Evolutionary conservation across 257 asterid species (phyloP).

Genomic region (Primulina huaijiensis): DNA sequence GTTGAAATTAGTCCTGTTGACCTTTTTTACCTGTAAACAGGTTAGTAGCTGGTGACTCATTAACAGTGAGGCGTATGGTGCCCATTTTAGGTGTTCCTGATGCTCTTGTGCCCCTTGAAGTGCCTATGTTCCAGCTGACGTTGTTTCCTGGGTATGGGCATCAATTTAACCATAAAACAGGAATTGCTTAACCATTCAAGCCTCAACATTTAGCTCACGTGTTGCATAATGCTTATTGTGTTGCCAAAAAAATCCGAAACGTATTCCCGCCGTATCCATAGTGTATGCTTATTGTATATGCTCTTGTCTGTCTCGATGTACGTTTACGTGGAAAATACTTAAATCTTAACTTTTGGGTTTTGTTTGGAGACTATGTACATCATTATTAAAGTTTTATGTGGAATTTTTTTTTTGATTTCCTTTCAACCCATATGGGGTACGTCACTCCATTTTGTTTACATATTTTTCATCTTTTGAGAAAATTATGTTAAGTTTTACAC

Average conservation of each 20-base stretch:
- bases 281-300: no score
- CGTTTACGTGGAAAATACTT: not conserved
- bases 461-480: not conserved
- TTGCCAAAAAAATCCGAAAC: no score
- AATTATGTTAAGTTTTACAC: not conserved
- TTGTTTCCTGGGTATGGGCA: slow-evolving; percentile 78
- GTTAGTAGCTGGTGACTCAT: slow-evolving; percentile 75
- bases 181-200: slow-evolving; percentile 7
- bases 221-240: slow-evolving; percentile 17
- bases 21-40: slow-evolving; percentile 37
- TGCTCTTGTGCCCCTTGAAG: slow-evolving; percentile 93
- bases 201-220: slow-evolving; percentile 11
- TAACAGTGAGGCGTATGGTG: slow-evolving; percentile 80
- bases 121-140: slow-evolving; percentile 61
- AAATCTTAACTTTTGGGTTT: not conserved
- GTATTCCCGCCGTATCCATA: no score
- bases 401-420: not conserved
- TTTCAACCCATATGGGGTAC: not conserved
- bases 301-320: slow-evolving; percentile 8
- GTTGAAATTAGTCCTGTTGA: slow-evolving; percentile 19
- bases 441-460: not conserved
- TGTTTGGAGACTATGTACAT: not conserved
- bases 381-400: not conserved
- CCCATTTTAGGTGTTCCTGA: slow-evolving; percentile 91
- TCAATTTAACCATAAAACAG: not conserved